Base-by-base conservation (phyloP, 2,329 filamentous ascomycete species). In the Exophiala dermatitidis region DNA sequence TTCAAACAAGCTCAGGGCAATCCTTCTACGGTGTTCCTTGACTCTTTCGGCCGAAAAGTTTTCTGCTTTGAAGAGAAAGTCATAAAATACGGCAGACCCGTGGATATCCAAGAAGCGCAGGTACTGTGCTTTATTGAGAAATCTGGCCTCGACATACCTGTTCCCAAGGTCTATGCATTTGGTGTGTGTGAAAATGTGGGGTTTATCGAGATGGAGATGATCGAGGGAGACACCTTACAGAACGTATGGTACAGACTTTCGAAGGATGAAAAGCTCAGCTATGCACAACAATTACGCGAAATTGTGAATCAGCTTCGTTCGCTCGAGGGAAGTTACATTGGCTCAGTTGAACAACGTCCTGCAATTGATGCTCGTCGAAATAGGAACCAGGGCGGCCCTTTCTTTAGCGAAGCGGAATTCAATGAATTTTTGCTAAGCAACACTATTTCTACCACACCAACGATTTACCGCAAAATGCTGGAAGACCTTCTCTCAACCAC, bases 261-360 rank as follows among this genome's bases (percentile, higher is more conserved):
- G 10, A 9, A 52, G 41, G 30, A 46, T 2, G 49, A 46, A 37
- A 45, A 46, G 31, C 30, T 46, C 33, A 37, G 49, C n/a, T 52
- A 52, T 12, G 32, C 42, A 3, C 28, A n/a, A 33, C 42, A 52
- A 42, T 26, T 52, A 46, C 30, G 42, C 3, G 9, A 32, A 12
- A 46, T 52, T 30, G 41, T 47, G 29, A 32, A 47, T 10, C 50
- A 52, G 31, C 33, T 52, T 1, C 50, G 42, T 28, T 52, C 42
- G 9, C 32, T 52, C 1, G 32, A 47, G 19, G 50, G 50, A 41
- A n/a, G 19, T 4, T 52, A 52, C 10, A 52, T 52, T 29, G 50
- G 43, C 8, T 47, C 43, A 19, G 7, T 52, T 2, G 43, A 42
- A 26, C 4, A 41, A 32, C 2, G 34, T 26, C 36, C 44, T 6